A percentile compares a stretch with the other conserved stretches of the same genome.
phyloP scores from a whole-genome alignment of 73 alveolate species.

The Blepharisma japonicum region DNA sequence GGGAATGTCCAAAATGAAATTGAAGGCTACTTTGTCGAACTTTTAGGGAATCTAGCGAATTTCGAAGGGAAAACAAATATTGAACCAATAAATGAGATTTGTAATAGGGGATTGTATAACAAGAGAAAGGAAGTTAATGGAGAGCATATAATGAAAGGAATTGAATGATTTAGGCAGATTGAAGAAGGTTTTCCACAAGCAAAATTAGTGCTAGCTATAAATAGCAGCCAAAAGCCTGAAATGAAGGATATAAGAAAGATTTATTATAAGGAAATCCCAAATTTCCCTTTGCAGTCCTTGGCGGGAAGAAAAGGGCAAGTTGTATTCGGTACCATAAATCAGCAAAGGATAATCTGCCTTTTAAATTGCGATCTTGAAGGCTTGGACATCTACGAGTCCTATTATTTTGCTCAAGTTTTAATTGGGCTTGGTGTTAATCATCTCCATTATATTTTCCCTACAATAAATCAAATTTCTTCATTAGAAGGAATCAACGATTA shows the following conservation, averaged over 20 bases:
- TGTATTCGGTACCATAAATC: slow-evolving; percentile 15
- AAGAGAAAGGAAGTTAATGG: slow-evolving; percentile 1
- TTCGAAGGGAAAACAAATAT: not conserved
- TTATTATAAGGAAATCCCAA: not conserved
- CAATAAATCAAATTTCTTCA: not conserved
- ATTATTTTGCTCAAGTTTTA: not conserved
- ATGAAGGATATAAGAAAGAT: slow-evolving; percentile 25
- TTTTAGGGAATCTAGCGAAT: not conserved
- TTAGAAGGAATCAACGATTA: not conserved
- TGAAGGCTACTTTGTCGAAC: not conserved
- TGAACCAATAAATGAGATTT: not conserved
- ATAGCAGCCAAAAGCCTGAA: slow-evolving; percentile 24
- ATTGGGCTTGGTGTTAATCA: not conserved
- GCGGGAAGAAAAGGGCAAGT: slow-evolving; percentile 31
- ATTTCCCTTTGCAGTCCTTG: not conserved
- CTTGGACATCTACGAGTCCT: not conserved
- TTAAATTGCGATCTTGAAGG: not conserved
- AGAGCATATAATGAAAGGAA: not conserved
- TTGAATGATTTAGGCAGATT: slow-evolving; percentile 26
- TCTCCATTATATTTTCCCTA: slow-evolving; percentile 19
- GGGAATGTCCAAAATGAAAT: not conserved
- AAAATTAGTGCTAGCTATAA: not conserved
- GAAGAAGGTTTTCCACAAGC: slow-evolving; percentile 35
- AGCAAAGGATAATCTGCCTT: not conserved
- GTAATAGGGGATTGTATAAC: not conserved